Evolutionary conservation across 2,329 filamentous ascomycete genomes (phyloP).

Genomic region (Claviceps africana): DNA sequence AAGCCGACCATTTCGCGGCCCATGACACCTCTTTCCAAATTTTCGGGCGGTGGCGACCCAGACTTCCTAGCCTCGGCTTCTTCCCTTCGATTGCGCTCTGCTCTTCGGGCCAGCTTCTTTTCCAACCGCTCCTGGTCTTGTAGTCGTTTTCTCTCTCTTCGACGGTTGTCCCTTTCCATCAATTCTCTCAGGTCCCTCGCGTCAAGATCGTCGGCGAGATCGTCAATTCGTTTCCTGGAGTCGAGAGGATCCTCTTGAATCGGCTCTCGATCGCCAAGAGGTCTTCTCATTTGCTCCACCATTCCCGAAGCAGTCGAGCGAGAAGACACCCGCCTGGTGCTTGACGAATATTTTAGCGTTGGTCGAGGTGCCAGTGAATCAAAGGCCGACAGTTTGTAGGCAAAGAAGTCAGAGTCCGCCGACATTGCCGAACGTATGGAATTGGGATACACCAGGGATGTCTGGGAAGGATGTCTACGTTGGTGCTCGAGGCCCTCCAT

Average conservation of each 20-base stretch:
- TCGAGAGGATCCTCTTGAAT: slow-evolving; percentile 48
- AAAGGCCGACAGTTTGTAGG: slow-evolving; percentile 68
- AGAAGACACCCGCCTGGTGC: slow-evolving; percentile 41
- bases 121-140: slow-evolving; percentile 55
- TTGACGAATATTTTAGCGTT: slow-evolving; percentile 59
- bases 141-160: slow-evolving; percentile 59
- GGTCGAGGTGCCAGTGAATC: slow-evolving; percentile 76
- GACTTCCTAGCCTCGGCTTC: slow-evolving; percentile 38
- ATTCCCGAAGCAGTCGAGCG: slow-evolving; percentile 32
- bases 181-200: slow-evolving; percentile 73
- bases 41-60: slow-evolving; percentile 37
- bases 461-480: slow-evolving; percentile 52
- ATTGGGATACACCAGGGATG: slow-evolving; percentile 59
- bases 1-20: slow-evolving; percentile 43
- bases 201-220: slow-evolving; percentile 74
- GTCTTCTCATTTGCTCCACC: slow-evolving; percentile 36
- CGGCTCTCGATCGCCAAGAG: slow-evolving; percentile 34
- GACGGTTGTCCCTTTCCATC: slow-evolving; percentile 75
- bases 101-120: slow-evolving; percentile 48
- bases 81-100: slow-evolving; percentile 51
- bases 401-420: slow-evolving; percentile 53
- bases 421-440: slow-evolving; percentile 69
- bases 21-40: slow-evolving; percentile 46
- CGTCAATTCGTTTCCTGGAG: slow-evolving; percentile 48
- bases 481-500: slow-evolving; percentile 37